Base-by-base conservation (phyloP, 208 protist genomes). In the Crithidia bombi region DNA sequence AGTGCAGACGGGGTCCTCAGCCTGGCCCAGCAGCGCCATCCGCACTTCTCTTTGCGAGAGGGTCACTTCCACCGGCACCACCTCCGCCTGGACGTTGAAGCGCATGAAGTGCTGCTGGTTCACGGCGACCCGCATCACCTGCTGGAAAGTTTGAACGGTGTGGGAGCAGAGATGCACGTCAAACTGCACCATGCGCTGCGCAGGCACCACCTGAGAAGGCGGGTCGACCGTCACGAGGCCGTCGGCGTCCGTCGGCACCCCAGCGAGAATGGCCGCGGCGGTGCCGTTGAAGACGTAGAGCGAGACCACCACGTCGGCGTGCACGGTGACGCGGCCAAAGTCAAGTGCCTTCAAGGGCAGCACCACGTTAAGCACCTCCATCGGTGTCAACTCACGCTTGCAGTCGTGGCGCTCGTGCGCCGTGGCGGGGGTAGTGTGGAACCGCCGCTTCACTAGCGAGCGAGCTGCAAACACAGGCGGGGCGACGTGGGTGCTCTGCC, bases 261-360 rank as follows among this genome's bases (percentile, higher is more conserved):
- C 70, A 0, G 92, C 92, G 36, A 93, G 68, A 21, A 98, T 81
- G 47, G 81, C 58, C 25, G 85, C 81, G 23, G 55, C 66, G 23
- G 97, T 94, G 43, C 92, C 89, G 81, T 98, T 98, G 61, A 83
- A 91, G n/a, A 98, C 79, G 76, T 81, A 96, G 69, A 98, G 96
- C 10, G 88, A 91, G 46, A 89, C 80, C 10, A 79, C 81, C 35
- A 87, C 83, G 14, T 73, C 76, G 5, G 90, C 87, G 56, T 86
- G 80, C 33, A 97, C 91, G n/a, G 87, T 96, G 43, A 98, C 84
- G n/a, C 77, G 82, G 46, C 91, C 87, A 62, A 97, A 98, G 55
- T 98, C 88, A 11, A 98, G 36, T 39, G 84, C 74, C 80, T 94
- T 95, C 51, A 92, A 79, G 5, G 91, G 94, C 32, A 83, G 69